Evolutionary conservation across 208 protist species (phyloP).

Genomic region (Leishmania lainsoni): DNA sequence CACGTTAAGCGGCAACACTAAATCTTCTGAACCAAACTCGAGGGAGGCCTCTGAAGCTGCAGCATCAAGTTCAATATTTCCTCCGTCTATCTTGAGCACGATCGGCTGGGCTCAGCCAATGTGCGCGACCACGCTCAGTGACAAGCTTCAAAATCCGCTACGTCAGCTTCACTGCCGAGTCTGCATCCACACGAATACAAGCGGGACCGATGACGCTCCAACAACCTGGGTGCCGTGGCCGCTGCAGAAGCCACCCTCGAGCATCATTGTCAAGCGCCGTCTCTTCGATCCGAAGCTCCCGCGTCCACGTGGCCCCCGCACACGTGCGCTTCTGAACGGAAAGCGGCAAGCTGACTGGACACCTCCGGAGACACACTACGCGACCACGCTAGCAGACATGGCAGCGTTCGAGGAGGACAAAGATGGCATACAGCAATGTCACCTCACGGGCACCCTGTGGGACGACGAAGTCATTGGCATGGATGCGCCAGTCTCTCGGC

Average conservation of each 20-base stretch:
- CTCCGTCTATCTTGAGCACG: conserved; percentile 7
- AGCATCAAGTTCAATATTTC: neutral
- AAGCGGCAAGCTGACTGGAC: conserved; percentile 34
- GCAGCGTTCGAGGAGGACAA: conserved; percentile 23
- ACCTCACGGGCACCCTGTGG: neutral
- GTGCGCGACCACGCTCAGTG: neutral
- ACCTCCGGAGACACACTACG: conserved; percentile 36
- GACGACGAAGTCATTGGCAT: neutral
- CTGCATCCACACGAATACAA: neutral
- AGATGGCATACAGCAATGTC: neutral
- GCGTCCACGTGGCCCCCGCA: neutral
- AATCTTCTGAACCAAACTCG: neutral
- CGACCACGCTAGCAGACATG: conserved; percentile 24
- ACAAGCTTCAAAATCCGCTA: neutral
- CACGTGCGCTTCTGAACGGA: conserved; percentile 23
- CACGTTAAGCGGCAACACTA: neutral
- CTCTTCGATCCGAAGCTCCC: conserved; percentile 18
- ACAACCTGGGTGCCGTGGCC: conserved; percentile 1
- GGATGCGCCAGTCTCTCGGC: neutral
- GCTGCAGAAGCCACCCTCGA: neutral
- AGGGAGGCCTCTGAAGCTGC: neutral
- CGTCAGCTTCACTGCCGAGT: conserved; percentile 8
- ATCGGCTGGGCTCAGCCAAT: neutral
- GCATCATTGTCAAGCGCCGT: conserved; percentile 8
- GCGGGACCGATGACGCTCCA: neutral